phyloP scores from a whole-genome alignment of 306 rosid species.

The Lathyrus aphaca region DNA sequence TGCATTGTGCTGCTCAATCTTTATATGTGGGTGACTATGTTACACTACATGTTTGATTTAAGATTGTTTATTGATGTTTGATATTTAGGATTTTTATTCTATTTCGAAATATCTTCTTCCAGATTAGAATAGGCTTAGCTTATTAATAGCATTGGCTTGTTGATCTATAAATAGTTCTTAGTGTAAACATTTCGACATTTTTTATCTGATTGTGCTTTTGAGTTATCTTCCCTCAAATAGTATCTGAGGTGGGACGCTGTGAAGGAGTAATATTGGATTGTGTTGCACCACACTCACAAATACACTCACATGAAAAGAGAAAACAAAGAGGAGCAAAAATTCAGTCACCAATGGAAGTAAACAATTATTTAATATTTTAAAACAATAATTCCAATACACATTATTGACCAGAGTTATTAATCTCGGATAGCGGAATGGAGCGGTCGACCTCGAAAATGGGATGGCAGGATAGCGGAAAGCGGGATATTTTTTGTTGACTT shows the following conservation, averaged over 20 bases:
- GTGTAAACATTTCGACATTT: not conserved
- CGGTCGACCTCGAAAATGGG: no score
- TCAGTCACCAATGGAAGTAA: not conserved
- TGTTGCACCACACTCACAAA: conserved; percentile 3
- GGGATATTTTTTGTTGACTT: no score
- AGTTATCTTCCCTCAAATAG: not conserved
- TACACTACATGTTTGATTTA: not conserved
- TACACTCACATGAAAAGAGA: not conserved
- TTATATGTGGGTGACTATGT: not conserved
- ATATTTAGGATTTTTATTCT: not conserved
- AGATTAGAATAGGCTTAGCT: not conserved
- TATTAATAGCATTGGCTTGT: not conserved
- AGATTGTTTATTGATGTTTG: not conserved
- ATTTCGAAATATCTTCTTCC: not conserved
- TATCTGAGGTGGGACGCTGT: not conserved
- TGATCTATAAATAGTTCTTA: not conserved
- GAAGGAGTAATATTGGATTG: not conserved
- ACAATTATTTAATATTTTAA: not conserved
- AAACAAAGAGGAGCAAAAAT: not conserved
- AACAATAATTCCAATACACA: not conserved
- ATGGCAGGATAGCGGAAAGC: no score
- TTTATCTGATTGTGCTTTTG: not conserved
- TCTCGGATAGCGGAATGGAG: no score
- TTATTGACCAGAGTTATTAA: no score
- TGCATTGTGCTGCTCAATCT: not conserved